Base-by-base conservation (phyloP, 2,329 filamentous ascomycete genomes). In the Ceratocystis cacaofunesta region DNA sequence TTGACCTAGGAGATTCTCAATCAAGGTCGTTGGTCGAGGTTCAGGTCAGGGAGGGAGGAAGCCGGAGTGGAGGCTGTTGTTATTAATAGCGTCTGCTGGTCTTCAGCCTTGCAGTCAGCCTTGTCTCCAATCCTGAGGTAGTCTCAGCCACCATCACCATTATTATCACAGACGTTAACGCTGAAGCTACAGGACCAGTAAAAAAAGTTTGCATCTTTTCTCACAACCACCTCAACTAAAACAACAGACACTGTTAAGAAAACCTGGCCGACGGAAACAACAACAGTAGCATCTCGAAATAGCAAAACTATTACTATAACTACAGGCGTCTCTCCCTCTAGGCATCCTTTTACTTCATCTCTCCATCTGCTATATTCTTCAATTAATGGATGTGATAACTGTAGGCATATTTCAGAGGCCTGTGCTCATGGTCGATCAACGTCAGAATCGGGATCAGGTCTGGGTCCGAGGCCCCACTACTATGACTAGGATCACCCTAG, bases 381-480 rank as follows among this genome's bases (percentile, higher is more conserved):
- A 41, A 41, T 4, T 41, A 41, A 41, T 41, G 10, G 12, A 1
- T 5, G 36, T 41, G 36, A 15, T 41, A 12, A 41, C 1, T 41
- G 8, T 41, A 41, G 36, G 36, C 36, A 41, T 12, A 44, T 65
- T 65, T 48, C 57, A 65, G 57, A 58, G 64, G 22, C 57, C 44
- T 46, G 30, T 25, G 52, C 44, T 32, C 52, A 52, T 28, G 36
- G 65, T 30, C 52, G 65, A 66, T 66, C 65, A 25, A 66, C 61
- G 65, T 66, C 65, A 66, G 61, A 66, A 55, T 28, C 65, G 57
- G 65, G 22, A 41, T 60, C 25, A n/a, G 61, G 46, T 48, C 52
- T 62, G 28, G 43, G 41, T 22, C 52, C 30, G 41, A 36, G 65
- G 65, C 55, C 25, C 65, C 65, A 66, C 65, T 63, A 25, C 41